Percentiles rank a stretch among this genome's conserved stretches.
phyloP scores from a whole-genome alignment of 2,329 filamentous ascomycete genomes.

The Penicillium italicum region DNA sequence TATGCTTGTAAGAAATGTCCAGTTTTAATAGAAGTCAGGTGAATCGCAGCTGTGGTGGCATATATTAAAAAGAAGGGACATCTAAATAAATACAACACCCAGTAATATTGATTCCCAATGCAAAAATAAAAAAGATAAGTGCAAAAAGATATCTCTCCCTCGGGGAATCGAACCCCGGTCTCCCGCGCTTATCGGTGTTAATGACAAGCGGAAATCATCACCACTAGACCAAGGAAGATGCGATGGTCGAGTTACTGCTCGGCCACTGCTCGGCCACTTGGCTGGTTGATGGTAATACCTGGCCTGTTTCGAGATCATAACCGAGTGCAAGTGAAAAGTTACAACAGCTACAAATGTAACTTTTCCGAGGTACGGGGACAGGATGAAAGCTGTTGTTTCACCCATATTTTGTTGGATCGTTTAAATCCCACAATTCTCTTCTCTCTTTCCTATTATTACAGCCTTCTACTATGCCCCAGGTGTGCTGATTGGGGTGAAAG shows the following conservation, averaged over 20 bases:
- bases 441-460: no score
- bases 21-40: neutral
- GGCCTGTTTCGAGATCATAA: no score
- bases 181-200: constrained; percentile 30
- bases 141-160: constrained; percentile 26
- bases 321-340: no score
- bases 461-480: fast-evolving
- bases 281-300: constrained; percentile 12
- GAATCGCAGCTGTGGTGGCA: neutral
- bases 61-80: neutral
- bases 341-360: no score
- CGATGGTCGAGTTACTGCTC: constrained; percentile 21
- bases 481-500: neutral
- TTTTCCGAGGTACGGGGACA: no score
- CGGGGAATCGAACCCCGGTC: constrained; percentile 38
- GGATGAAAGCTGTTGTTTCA: neutral
- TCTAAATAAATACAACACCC: no score
- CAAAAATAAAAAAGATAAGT: neutral
- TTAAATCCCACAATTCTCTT: no score
- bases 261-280: constrained; percentile 26
- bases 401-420: neutral
- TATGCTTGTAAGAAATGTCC: no score
- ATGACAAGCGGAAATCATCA: constrained; percentile 32
- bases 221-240: constrained; percentile 31
- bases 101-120: no score